Conservation (phyloP, 352 stramenopile species). For the Thalassiosira ordinaria region DNA sequence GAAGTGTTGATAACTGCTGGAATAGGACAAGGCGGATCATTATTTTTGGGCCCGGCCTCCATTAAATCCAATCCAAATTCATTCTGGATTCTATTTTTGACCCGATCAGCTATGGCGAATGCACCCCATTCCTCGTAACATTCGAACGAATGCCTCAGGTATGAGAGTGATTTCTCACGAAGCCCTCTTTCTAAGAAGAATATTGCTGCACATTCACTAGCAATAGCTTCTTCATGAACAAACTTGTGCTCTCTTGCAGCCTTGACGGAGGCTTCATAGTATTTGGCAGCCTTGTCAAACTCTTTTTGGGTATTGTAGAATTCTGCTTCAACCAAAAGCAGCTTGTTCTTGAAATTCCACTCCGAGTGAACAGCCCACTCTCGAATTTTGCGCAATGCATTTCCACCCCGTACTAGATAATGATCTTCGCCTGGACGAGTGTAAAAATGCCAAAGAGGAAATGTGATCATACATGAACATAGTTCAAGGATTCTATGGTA, state of each 20-base stretch:
- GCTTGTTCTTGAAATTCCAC: conserved; percentile 57
- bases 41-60: too few species aligned
- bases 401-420: conserved; percentile 15
- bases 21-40: too few species aligned
- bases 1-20: too few species aligned
- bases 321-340: conserved; percentile 45
- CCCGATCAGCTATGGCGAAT: too few species aligned
- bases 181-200: conserved; percentile 38
- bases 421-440: conserved; percentile 18
- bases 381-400: conserved; percentile 22
- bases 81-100: too few species aligned
- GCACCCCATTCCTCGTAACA: background rate
- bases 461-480: too few species aligned
- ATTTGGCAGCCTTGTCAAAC: conserved; percentile 26
- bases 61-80: too few species aligned
- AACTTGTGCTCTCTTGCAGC: conserved; percentile 50
- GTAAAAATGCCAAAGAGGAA: too few species aligned
- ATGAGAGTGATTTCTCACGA: background rate
- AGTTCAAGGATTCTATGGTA: too few species aligned
- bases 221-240: conserved; percentile 46
- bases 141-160: background rate
- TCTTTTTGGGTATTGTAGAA: conserved; percentile 25
- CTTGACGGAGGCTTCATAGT: conserved; percentile 48
- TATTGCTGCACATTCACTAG: conserved; percentile 41
- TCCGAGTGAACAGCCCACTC: conserved; percentile 33